phyloP scores from a whole-genome alignment of 805 yeast species.

The Candida anglica region DNA sequence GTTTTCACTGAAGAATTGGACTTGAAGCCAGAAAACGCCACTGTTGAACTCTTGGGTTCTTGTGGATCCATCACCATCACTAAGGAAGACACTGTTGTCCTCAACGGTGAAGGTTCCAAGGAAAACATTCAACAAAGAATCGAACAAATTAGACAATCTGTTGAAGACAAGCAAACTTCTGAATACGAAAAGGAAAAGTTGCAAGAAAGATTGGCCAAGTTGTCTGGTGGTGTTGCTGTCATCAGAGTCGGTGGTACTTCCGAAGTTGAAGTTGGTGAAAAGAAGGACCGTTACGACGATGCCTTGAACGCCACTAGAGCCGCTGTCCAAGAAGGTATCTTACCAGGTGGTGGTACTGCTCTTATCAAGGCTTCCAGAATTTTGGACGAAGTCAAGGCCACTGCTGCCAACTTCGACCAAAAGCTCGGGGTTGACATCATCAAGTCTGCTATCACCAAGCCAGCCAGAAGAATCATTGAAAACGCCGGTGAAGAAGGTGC shows the following conservation, averaged over 20 bases:
- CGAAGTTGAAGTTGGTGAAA: constrained; percentile 98
- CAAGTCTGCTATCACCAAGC: constrained; percentile 87
- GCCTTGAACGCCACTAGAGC: constrained; percentile 98
- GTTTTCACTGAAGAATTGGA: constrained; percentile 90
- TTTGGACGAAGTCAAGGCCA: constrained; percentile 66
- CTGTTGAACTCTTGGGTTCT: constrained; percentile 83
- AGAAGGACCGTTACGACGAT: constrained; percentile 98
- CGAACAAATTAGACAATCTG: constrained; percentile 85
- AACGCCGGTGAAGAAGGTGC: constrained; percentile 98
- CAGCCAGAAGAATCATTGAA: constrained; percentile 92
- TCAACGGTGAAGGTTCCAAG: constrained; percentile 89
- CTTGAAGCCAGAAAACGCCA: constrained; percentile 91
- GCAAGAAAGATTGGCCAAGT: constrained; percentile 95
- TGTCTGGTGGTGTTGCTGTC: constrained; percentile 98
- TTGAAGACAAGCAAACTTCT: constrained; percentile 69
- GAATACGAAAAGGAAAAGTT: constrained; percentile 96
- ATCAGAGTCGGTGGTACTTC: constrained; percentile 96
- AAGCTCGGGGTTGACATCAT: constrained; percentile 93
- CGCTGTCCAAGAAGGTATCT: constrained; percentile 96
- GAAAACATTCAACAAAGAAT: constrained; percentile 79
- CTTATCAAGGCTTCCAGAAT: constrained; percentile 83
- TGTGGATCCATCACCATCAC: constrained; percentile 90
- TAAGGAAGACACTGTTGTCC: constrained; percentile 90
- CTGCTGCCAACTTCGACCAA: constrained; percentile 82
- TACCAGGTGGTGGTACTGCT: constrained; percentile 99